Base-by-base conservation (phyloP, 2,329 filamentous ascomycete genomes). In the Arthrobotrys entomopaga region DNA sequence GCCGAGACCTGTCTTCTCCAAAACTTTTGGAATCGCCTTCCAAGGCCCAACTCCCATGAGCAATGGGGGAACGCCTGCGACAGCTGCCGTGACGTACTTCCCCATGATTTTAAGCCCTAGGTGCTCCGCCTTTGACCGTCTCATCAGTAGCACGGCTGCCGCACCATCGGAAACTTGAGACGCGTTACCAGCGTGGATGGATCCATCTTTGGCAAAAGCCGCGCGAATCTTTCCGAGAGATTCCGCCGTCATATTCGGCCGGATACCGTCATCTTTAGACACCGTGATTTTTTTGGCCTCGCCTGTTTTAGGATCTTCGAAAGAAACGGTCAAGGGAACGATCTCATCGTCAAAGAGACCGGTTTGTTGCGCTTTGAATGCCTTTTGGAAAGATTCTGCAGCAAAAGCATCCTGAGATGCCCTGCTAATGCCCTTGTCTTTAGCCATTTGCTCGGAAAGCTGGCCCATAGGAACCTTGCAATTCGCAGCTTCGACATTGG, bases 381-480 rank as follows among this genome's bases (percentile, higher is more conserved):
- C 95, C 84, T 97, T 98, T 78, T 93, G 89, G 86, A 96, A 98
- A 46, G 92, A 96, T 2, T 85, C 83, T n/a, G 94, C 94, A 13
- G 95, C 95, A 82, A 98, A 99, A n/a, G 88, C 87, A 81, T 99
- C 95, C 83, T 98, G 95, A 60, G 86, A 84, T 10, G 85, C 83
- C 75, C 95, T 90, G 67, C 84, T 80, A 80, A 98, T 87, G 71
- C 86, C 85, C 79, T 90, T 88, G 81, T 93, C 92, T 83, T 92
- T 91, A 78, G 94, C 95, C 94, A 98, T 97, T 80, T 94, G 83
- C 83, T 99, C 95, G 26, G 92, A 97, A 57, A 98, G 86, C 10
- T 93, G 87, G 79, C 94, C 94, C 95, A 98, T 98, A 81, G 93
- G 90, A 2, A 98, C 94, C 84, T 96, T 97, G 89, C 95, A 99